Evolutionary conservation across 1,284 basidiomycete species (phyloP).

Genomic region (Trichosporon asahii): DNA sequence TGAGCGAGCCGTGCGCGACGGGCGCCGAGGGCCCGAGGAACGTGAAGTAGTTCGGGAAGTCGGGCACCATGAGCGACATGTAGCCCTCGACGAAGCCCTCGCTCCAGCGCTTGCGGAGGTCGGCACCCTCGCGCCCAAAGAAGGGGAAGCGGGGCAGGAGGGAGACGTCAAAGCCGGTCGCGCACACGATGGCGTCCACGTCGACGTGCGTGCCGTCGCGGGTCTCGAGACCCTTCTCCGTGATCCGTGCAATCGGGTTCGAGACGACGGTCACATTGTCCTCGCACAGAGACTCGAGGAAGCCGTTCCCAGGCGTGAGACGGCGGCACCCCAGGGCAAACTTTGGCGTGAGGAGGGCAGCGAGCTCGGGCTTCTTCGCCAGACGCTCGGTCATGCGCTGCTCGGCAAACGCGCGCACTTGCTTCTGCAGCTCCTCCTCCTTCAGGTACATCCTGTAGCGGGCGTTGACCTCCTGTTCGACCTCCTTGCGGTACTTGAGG

Average conservation of each 20-base stretch:
- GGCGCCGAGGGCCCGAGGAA: constrained; percentile 35
- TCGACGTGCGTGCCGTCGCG: constrained; percentile 24
- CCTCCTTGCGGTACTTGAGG: constrained; percentile 31
- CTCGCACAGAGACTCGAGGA: constrained; percentile 41
- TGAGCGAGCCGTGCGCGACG: constrained; percentile 32
- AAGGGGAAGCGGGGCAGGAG: constrained; percentile 39
- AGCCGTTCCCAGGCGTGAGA: constrained; percentile 44
- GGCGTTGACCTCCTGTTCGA: constrained; percentile 35
- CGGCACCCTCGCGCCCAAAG: constrained; percentile 27
- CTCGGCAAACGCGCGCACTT: constrained; percentile 15
- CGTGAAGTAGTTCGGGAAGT: constrained; percentile 38
- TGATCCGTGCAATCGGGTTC: constrained; percentile 26
- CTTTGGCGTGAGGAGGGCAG: constrained; percentile 14
- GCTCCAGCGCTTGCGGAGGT: constrained; percentile 38
- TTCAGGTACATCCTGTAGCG: constrained; percentile 29
- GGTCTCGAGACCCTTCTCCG: constrained; percentile 30
- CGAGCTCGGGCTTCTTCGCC: constrained; percentile 29
- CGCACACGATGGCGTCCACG: constrained; percentile 38
- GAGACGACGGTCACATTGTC: constrained; percentile 36
- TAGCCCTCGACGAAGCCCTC: constrained; percentile 33
- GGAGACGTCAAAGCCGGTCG: constrained; percentile 40
- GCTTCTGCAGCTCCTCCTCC: neutral
- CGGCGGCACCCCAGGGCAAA: constrained; percentile 41
- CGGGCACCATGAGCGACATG: constrained; percentile 35
- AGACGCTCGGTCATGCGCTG: constrained; percentile 24